Evolutionary conservation across 805 yeast genomes (phyloP).

Genomic region (Cyberlindnera xishuangbannaensis): DNA sequence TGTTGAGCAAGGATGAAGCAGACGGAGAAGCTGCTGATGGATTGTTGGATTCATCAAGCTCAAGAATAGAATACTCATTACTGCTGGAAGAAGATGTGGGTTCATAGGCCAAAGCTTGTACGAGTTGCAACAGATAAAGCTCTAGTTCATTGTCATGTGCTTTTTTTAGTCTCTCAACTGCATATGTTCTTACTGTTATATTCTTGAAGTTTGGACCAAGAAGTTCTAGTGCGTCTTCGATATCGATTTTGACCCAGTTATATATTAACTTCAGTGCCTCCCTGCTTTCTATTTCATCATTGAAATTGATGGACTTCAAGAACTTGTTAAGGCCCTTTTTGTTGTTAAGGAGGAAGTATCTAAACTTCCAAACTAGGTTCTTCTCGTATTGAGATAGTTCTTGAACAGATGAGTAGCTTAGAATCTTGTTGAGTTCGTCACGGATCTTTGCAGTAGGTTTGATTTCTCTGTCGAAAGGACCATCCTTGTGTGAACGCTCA

Average conservation of each 20-base stretch:
- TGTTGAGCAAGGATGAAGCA: constrained; percentile 19
- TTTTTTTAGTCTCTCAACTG: constrained; percentile 72
- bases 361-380: constrained; percentile 83
- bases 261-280: constrained; percentile 74
- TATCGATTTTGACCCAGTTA: constrained; percentile 68
- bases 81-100: constrained; percentile 13
- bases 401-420: constrained; percentile 78
- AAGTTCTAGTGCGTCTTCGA: constrained; percentile 82
- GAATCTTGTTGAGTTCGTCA: constrained; percentile 62
- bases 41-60: constrained; percentile 21
- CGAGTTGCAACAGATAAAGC: constrained; percentile 79
- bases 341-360: constrained; percentile 72
- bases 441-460: constrained; percentile 84
- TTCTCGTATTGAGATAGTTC: constrained; percentile 77
- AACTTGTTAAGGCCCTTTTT: constrained; percentile 72
- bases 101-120: constrained; percentile 87
- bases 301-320: constrained; percentile 84
- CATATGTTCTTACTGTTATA: constrained; percentile 72
- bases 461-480: constrained; percentile 73
- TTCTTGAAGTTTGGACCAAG: constrained; percentile 75
- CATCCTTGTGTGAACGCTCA: constrained; percentile 75
- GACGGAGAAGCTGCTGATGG: constrained; percentile 15
- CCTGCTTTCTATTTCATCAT: constrained; percentile 69
- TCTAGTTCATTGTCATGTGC: constrained; percentile 80
- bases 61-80: constrained; percentile 35